These are phyloP conservation scores for Dictyostelium gargantuum DNA, from an alignment of 208 protist genomes.

Conservation along the genomic window DNA sequence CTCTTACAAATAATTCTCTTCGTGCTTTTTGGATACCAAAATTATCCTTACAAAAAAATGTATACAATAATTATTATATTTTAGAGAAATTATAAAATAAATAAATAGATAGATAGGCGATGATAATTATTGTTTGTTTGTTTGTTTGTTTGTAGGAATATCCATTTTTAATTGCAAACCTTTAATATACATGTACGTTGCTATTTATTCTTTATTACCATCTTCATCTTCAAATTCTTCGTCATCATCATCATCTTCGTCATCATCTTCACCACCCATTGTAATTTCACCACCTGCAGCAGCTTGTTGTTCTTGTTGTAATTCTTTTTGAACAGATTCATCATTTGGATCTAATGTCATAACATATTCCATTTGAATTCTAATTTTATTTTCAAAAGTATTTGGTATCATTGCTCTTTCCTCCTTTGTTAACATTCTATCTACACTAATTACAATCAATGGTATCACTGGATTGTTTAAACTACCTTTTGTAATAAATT, in stretches of 20 bases:
- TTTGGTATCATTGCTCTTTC: conserved; percentile 10
- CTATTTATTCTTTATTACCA: neutral
- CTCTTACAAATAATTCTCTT: neutral
- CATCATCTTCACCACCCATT: neutral
- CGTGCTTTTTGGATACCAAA: neutral
- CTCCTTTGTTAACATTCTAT: neutral
- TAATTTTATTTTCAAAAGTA: neutral
- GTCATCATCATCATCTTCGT: neutral
- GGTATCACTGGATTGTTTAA: neutral
- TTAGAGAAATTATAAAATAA: conserved; percentile 11
- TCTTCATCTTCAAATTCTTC: neutral
- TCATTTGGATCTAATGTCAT: conserved; percentile 10
- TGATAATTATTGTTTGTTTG: too few species aligned
- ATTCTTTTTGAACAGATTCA: neutral
- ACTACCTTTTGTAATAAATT: neutral
- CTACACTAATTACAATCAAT: conserved; percentile 6
- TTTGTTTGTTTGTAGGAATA: too few species aligned
- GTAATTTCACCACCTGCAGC: neutral
- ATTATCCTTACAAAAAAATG: neutral
- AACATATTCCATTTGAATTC: neutral
- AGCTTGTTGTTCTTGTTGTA: neutral
- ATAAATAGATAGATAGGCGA: neutral
- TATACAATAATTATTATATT: conserved; percentile 3
- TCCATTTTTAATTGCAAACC: too few species aligned
- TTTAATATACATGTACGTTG: too few species aligned